Percentiles rank a stretch among this genome's conserved stretches.
Conservation (phyloP, 2,329 filamentous ascomycete species). For the Aspergillus fumigatiaffinis region DNA sequence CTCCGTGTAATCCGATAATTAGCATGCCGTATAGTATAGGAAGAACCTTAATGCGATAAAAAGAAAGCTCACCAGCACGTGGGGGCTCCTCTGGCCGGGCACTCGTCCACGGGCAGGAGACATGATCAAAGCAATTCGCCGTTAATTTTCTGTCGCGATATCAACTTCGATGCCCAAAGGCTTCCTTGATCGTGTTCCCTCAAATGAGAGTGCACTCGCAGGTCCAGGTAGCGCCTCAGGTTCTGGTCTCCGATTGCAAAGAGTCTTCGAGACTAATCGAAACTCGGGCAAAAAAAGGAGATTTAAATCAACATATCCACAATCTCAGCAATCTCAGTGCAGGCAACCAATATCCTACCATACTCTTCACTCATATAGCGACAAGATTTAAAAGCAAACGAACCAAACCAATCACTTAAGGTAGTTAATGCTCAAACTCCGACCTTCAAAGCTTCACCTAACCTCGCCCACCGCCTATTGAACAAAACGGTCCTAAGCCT, state of each 20-base stretch:
- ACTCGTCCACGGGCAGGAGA: slow-evolving; percentile 27
- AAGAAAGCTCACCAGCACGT: slow-evolving; percentile 38
- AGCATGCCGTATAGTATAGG: slow-evolving; percentile 7
- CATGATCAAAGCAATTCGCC: slow-evolving; percentile 16
- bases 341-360: not conserved
- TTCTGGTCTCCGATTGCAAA: not conserved
- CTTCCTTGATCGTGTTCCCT: not conserved
- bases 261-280: not conserved
- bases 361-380: not conserved
- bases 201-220: not conserved
- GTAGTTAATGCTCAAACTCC: not conserved
- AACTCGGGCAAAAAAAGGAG: not conserved
- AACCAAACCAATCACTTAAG: not conserved
- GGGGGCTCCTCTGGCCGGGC: slow-evolving; percentile 41
- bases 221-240: not conserved
- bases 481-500: not conserved
- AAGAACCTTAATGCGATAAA: not conserved
- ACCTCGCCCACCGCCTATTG: slow-evolving; percentile 5
- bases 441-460: slow-evolving; percentile 1
- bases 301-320: not conserved
- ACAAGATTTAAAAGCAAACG: not conserved
- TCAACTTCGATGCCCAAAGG: not conserved
- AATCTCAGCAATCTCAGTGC: not conserved
- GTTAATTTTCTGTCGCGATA: not conserved
- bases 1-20: not conserved